Conservation (phyloP, 257 asterid genomes). For the Nicotiana attenuata region DNA sequence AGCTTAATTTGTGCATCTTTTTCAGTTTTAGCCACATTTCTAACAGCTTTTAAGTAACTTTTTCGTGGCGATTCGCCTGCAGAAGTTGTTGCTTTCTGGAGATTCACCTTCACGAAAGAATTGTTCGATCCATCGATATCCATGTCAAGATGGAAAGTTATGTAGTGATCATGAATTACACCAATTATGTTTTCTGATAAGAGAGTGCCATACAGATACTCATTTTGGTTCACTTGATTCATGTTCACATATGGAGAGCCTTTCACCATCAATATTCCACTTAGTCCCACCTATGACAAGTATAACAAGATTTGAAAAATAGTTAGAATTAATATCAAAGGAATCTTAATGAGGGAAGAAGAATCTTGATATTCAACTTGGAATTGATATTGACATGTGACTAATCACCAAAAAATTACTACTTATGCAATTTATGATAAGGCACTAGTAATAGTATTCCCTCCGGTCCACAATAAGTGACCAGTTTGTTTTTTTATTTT, state of each 20-base stretch:
- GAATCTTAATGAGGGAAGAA: not conserved
- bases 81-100: slow-evolving; percentile 48
- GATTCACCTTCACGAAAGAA: slow-evolving; percentile 82
- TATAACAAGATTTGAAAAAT: not conserved
- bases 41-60: slow-evolving; percentile 78
- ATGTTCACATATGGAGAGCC: slow-evolving; percentile 68
- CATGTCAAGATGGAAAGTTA: slow-evolving; percentile 88
- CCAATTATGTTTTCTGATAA: slow-evolving; percentile 79
- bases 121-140: slow-evolving; percentile 72
- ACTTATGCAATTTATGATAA: too few species aligned
- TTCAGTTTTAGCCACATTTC: slow-evolving; percentile 71
- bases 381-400: too few species aligned
- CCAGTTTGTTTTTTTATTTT: too few species aligned
- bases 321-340: not conserved
- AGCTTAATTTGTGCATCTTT: slow-evolving; percentile 83
- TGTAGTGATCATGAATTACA: slow-evolving; percentile 85
- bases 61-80: slow-evolving; percentile 61
- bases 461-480: too few species aligned
- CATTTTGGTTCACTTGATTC: slow-evolving; percentile 64
- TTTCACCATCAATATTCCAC: slow-evolving; percentile 88
- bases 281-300: slow-evolving; percentile 58
- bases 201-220: slow-evolving; percentile 66
- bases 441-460: too few species aligned
- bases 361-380: not conserved
- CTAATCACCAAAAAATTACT: not conserved